Evolutionary conservation across 176 grass and related monocot species (phyloP).

Genomic region (Oryza punctata): DNA sequence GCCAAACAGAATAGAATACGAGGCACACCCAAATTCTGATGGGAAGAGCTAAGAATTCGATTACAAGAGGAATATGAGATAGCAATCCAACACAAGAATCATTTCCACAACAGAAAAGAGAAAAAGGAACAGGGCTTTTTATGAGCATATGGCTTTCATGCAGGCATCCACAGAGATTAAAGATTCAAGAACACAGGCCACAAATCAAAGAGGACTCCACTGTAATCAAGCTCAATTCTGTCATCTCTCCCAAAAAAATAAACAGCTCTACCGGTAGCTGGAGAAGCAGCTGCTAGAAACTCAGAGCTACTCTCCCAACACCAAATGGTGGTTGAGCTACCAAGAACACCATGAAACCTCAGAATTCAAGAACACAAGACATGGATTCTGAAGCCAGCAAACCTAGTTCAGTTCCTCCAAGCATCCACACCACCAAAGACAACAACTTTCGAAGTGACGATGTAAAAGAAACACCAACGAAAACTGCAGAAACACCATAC

Average conservation of each 20-base stretch:
- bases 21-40: conserved; percentile 15
- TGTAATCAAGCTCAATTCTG: conserved; percentile 39
- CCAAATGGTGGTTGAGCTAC: conserved; percentile 20
- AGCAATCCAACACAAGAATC: conserved; percentile 23
- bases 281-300: conserved; percentile 21
- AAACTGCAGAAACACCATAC: conserved; percentile 17
- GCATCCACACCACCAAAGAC: background rate
- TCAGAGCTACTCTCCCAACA: conserved; percentile 1
- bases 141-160: conserved; percentile 38
- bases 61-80: background rate
- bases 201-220: conserved; percentile 34
- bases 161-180: conserved; percentile 23
- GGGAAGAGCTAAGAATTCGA: conserved; percentile 22
- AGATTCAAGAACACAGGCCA: conserved; percentile 41
- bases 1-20: conserved; percentile 40
- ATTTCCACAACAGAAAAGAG: background rate
- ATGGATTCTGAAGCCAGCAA: conserved; percentile 24
- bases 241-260: background rate
- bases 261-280: background rate
- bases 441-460: background rate
- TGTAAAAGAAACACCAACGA: conserved; percentile 9
- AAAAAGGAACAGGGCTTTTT: conserved; percentile 5
- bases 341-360: background rate
- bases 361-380: background rate
- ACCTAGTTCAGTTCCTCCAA: background rate